Conservation (phyloP, 2,329 filamentous ascomycete species). For the Penicillium sp. region DNA sequence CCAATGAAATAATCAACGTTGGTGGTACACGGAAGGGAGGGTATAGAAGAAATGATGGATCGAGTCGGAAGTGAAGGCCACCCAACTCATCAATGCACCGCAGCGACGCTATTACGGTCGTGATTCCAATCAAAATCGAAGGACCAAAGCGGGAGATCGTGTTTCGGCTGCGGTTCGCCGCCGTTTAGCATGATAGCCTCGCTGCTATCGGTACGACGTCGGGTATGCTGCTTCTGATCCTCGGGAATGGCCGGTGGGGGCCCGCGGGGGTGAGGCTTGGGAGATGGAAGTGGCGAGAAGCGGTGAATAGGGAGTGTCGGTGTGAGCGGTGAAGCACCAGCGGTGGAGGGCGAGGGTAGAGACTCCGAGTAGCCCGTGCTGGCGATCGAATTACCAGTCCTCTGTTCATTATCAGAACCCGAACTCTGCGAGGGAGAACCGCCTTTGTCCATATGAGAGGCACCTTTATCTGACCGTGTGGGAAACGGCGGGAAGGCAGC, state of each 20-base stretch:
- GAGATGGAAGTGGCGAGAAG: constrained; percentile 37
- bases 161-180: constrained; percentile 56
- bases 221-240: constrained; percentile 37
- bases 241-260: constrained; percentile 35
- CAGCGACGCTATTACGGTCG: constrained; percentile 39
- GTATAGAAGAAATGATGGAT: neutral
- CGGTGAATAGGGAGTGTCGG: constrained; percentile 41
- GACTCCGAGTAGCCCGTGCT: constrained; percentile 41
- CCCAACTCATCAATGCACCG: constrained; percentile 38
- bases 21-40: constrained; percentile 1
- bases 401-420: constrained; percentile 37
- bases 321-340: constrained; percentile 40
- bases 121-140: constrained; percentile 40
- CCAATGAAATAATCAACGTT: constrained; percentile 1
- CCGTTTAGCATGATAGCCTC: constrained; percentile 48
- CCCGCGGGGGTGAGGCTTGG: constrained; percentile 32
- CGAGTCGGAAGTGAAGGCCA: constrained; percentile 5
- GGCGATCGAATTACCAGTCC: constrained; percentile 29
- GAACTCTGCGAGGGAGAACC: constrained; percentile 29
- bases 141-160: constrained; percentile 47
- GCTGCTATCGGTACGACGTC: constrained; percentile 44
- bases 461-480: constrained; percentile 27
- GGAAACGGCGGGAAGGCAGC: constrained; percentile 29
- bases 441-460: constrained; percentile 29
- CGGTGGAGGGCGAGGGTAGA: constrained; percentile 38